Evolutionary conservation across 805 yeast species (phyloP), one percentile per base, ranked within the genome.

Genomic region (Myxozyma melibiosi): DNA sequence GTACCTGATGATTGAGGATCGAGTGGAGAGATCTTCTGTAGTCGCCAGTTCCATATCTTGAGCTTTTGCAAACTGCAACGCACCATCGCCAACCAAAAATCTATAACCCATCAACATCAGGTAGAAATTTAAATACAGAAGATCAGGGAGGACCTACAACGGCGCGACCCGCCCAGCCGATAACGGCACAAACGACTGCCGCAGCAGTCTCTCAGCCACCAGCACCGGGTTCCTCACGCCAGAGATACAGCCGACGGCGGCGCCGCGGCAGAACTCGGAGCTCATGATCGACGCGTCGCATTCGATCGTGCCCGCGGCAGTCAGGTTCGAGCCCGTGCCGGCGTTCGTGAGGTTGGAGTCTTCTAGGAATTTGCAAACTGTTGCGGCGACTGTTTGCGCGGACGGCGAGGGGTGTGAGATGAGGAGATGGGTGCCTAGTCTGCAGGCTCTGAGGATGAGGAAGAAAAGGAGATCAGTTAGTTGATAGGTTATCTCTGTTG

Each of bases 221-320:
- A 37, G 46, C 2, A 66, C 53, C 1, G 78, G 78, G 49, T 71
- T 67, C 14, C 45, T 51, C 1, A 70, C 64, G 5, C 65, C 68
- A 0, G 63, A n/a, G n/a, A 73, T 66, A 1, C 74, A 74, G 2
- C 74, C 76, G 2, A 70, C 67, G 0, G 73, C 71, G 2, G 65
- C 65, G 2, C 52, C 48, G 4, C 64, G 53, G 24, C 48, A 22
- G 30, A 40, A 13, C 8, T 41, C 38, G 2, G 66, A 44, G 38
- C 57, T 47, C 58, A 73, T 67, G 2, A 76, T 53, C 0, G 70
- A 63, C n/a, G 79, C 79, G 62, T 76, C 79, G 51, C 77, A 72
- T 47, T 74, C 77, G 7, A 75, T 71, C 2, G 50, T 45, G 1
- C 76, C 76, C 14, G 48, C 49, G 9, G 51, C 51, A 25, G 68